Percentiles rank a stretch among this genome's conserved stretches.
phyloP scores from a whole-genome alignment of 2,329 filamentous ascomycete genomes.

The Sclerotinia nivalis region DNA sequence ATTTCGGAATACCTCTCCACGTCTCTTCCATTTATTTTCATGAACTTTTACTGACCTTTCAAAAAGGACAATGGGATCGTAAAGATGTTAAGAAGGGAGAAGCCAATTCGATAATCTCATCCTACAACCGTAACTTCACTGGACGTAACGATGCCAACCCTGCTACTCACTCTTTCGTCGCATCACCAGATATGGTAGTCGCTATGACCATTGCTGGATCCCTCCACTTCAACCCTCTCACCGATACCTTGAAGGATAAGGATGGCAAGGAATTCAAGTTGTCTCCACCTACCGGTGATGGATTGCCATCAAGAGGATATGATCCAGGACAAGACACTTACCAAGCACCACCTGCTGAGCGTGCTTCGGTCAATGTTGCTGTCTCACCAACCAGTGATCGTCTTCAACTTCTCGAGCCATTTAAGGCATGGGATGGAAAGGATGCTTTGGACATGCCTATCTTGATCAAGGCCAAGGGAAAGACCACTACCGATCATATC shows the following conservation, averaged over 20 bases:
- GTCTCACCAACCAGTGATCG: slow-evolving; percentile 90
- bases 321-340: slow-evolving; percentile 92
- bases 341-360: slow-evolving; percentile 87
- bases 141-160: slow-evolving; percentile 96
- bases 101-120: slow-evolving; percentile 95
- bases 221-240: slow-evolving; percentile 92
- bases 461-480: slow-evolving; percentile 93
- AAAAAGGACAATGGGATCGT: slow-evolving; percentile 92
- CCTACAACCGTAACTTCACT: slow-evolving; percentile 99
- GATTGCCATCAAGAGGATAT: slow-evolving; percentile 79
- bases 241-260: slow-evolving; percentile 88
- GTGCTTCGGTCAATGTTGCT: slow-evolving; percentile 69
- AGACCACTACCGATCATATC: slow-evolving; percentile 97
- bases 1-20: background rate
- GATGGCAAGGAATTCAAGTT: slow-evolving; percentile 96
- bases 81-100: slow-evolving; percentile 91
- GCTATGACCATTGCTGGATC: slow-evolving; percentile 81
- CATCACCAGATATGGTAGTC: slow-evolving; percentile 86
- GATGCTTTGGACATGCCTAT: slow-evolving; percentile 83
- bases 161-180: slow-evolving; percentile 89
- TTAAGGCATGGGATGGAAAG: slow-evolving; percentile 88
- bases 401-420: slow-evolving; percentile 87
- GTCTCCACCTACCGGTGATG: slow-evolving; percentile 73
- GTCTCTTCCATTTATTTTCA: background rate
- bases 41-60: background rate